phyloP scores from a whole-genome alignment of 75 land plant species.

The Azolla pinnata region DNA sequence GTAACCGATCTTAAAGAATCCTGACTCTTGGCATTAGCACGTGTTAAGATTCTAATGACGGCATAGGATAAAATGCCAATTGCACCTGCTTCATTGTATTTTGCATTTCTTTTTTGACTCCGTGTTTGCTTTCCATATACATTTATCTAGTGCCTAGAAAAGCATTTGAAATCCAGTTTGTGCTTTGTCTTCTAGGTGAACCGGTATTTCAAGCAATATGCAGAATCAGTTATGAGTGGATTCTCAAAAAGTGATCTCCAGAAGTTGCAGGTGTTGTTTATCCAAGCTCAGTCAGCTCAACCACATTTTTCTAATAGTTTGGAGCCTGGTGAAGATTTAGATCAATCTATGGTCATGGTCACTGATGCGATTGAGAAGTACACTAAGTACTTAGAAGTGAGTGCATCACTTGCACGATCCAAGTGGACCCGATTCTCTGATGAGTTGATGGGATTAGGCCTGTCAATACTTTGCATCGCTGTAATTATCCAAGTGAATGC shows the following conservation, averaged over 20 bases:
- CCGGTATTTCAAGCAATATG: constrained; percentile 68
- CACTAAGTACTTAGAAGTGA: constrained; percentile 40
- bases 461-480: constrained; percentile 45
- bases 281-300: constrained; percentile 32
- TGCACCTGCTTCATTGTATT: too few species aligned
- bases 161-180: too few species aligned
- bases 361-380: constrained; percentile 26
- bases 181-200: constrained; percentile 63
- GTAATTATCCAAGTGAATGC: constrained; percentile 36
- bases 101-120: too few species aligned
- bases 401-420: constrained; percentile 78
- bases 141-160: too few species aligned
- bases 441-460: constrained; percentile 60
- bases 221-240: constrained; percentile 61
- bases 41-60: too few species aligned
- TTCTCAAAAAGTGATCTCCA: constrained; percentile 56
- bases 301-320: neutral
- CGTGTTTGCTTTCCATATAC: too few species aligned
- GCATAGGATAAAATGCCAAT: too few species aligned
- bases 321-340: too few species aligned
- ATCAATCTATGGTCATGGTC: neutral
- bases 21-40: too few species aligned
- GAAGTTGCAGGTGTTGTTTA: constrained; percentile 36
- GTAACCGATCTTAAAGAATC: too few species aligned
- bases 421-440: constrained; percentile 91